Percentiles rank a stretch among this genome's conserved stretches.
Evolutionary conservation across 192 early-diverging fungal genomes (phyloP).

Genomic region (Coemansia sp.): DNA sequence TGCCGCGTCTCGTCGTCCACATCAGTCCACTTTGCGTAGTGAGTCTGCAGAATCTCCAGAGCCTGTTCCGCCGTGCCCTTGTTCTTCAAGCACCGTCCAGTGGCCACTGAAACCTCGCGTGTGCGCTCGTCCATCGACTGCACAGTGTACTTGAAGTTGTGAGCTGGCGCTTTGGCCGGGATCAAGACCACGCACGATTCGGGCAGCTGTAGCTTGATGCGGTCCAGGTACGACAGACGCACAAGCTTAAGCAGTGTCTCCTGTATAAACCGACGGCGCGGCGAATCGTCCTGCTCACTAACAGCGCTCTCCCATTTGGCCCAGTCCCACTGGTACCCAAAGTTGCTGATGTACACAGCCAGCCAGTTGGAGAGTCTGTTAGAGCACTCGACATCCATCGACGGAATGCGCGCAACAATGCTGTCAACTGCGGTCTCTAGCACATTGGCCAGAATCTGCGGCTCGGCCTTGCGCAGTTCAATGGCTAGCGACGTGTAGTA

Average conservation of each 20-base stretch:
- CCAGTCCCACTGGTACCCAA: slow-evolving; percentile 91
- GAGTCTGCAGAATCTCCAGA: slow-evolving; percentile 44
- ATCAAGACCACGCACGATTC: slow-evolving; percentile 61
- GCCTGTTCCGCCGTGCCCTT: slow-evolving; percentile 52
- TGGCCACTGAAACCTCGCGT: slow-evolving; percentile 60
- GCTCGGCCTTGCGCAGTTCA: slow-evolving; percentile 57
- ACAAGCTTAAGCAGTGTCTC: slow-evolving; percentile 86
- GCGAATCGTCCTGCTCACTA: slow-evolving; percentile 21
- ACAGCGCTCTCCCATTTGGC: slow-evolving; percentile 62
- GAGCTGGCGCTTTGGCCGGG: slow-evolving; percentile 65
- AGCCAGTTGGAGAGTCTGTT: slow-evolving; percentile 86
- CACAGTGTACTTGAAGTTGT: slow-evolving; percentile 70
- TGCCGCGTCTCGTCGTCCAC: slow-evolving; percentile 34
- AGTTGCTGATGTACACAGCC: slow-evolving; percentile 90
- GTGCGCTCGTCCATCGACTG: slow-evolving; percentile 60
- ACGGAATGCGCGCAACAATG: slow-evolving; percentile 24
- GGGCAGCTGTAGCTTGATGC: slow-evolving; percentile 77
- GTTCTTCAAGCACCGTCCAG: slow-evolving; percentile 47
- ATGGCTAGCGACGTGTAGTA: slow-evolving; percentile 55
- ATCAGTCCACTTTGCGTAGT: slow-evolving; percentile 50
- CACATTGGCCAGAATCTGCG: slow-evolving; percentile 36
- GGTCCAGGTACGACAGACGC: slow-evolving; percentile 86
- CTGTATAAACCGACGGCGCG: slow-evolving; percentile 64
- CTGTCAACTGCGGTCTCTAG: slow-evolving; percentile 33
- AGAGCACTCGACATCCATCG: slow-evolving; percentile 78